Evolutionary conservation across 78 protist genomes (phyloP).

Genomic region (Isochrysis galbana): DNA sequence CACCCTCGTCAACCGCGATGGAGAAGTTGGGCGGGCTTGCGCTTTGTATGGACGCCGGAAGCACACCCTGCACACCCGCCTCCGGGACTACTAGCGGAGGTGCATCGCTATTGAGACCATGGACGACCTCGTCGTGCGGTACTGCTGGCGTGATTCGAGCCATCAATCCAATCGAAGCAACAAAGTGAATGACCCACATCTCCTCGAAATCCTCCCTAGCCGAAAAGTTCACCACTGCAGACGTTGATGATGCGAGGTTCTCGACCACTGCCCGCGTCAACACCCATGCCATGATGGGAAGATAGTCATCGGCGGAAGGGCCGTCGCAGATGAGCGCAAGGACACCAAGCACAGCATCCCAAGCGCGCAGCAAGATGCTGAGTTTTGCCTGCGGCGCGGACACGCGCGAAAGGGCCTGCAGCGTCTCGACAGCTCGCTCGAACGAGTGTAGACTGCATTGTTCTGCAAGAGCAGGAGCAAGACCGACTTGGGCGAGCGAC

Average conservation of each 20-base stretch:
- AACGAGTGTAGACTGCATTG: not conserved
- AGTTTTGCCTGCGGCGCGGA: not conserved
- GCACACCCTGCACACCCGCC: no score
- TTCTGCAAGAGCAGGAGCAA: not conserved
- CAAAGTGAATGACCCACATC: not conserved
- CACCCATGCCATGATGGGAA: not conserved
- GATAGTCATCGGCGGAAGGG: not conserved
- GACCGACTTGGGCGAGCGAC: not conserved
- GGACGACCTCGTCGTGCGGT: not conserved
- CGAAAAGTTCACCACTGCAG: not conserved
- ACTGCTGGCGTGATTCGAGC: not conserved
- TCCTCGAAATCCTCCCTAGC: not conserved
- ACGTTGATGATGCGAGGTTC: not conserved
- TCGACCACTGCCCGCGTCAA: not conserved
- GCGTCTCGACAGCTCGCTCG: not conserved
- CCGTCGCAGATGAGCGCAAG: not conserved
- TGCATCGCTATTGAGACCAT: not conserved
- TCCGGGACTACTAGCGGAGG: no score
- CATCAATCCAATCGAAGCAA: not conserved
- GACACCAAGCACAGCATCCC: not conserved
- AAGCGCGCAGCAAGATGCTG: not conserved
- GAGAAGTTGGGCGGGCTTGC: not conserved
- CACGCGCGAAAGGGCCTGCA: not conserved
- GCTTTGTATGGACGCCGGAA: not conserved
- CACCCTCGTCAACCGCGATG: not conserved